A percentile compares a stretch with the other conserved stretches of the same genome.
Evolutionary conservation across 163 green algal species (phyloP).

Genomic region (Prototheca wickerhamii): DNA sequence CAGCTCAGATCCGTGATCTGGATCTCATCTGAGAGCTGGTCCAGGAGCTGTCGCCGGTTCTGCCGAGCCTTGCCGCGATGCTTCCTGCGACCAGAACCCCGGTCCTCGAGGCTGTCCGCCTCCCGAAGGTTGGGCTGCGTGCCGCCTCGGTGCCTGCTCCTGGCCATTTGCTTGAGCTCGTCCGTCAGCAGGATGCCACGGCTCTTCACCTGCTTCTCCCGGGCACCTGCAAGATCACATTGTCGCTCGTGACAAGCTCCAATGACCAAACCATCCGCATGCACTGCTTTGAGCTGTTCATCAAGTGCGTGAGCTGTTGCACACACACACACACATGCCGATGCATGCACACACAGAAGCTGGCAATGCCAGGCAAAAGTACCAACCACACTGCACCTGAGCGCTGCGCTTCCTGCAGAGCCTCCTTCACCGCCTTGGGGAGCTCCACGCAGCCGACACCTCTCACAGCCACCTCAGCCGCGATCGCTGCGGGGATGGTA

Average conservation of each 20-base stretch:
- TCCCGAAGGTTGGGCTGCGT: constrained; percentile 23
- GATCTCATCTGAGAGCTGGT: constrained; percentile 4
- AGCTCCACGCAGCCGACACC: constrained; percentile 1
- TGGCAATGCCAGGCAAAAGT: not conserved
- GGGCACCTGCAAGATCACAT: not conserved
- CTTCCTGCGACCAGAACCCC: not conserved
- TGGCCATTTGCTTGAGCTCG: constrained; percentile 24
- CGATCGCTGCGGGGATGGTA: constrained; percentile 1
- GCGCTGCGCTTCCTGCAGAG: constrained; percentile 9
- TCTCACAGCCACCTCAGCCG: not conserved
- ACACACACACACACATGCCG: too few species aligned
- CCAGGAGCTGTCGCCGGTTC: not conserved
- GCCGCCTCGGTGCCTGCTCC: constrained; percentile 28
- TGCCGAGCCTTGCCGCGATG: constrained; percentile 5
- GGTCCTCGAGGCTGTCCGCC: not conserved
- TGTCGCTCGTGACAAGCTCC: not conserved
- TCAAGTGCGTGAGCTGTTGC: too few species aligned
- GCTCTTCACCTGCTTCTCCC: constrained; percentile 13
- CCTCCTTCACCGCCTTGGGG: constrained; percentile 5
- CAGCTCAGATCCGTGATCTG: not conserved
- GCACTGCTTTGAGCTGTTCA: not conserved
- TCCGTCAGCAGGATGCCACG: constrained; percentile 10
- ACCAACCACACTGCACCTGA: not conserved
- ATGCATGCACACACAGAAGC: too few species aligned
- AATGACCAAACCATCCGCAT: not conserved